Evolutionary conservation across 2,329 filamentous ascomycete species (phyloP).

Genomic region (Fusarium sp.): DNA sequence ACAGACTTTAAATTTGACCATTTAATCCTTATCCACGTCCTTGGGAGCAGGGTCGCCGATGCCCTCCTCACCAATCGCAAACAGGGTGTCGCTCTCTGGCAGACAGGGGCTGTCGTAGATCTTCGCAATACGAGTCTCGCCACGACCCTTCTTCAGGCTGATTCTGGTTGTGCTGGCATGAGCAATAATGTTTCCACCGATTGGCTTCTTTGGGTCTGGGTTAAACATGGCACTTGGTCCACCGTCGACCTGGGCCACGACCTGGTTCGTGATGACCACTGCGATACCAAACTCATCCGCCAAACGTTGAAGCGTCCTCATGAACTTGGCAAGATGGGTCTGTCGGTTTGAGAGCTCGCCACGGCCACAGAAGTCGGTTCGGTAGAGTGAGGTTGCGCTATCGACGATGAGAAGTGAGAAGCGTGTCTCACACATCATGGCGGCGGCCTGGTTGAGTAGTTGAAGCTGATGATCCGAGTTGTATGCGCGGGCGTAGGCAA

Average conservation of each 20-base stretch:
- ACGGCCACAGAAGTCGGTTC: conserved; percentile 96
- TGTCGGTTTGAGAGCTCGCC: conserved; percentile 96
- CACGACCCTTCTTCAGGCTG: conserved; percentile 94
- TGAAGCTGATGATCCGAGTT: conserved; percentile 98
- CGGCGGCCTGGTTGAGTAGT: conserved; percentile 91
- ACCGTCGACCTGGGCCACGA: conserved; percentile 97
- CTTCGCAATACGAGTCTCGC: conserved; percentile 96
- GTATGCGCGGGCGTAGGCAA: conserved; percentile 97
- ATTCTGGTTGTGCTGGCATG: conserved; percentile 96
- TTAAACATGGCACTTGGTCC: conserved; percentile 99
- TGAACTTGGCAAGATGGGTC: conserved; percentile 88
- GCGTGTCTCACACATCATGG: conserved; percentile 99
- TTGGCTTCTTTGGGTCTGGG: conserved; percentile 98
- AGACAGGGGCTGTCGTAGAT: conserved; percentile 99
- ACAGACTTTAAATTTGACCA: conserved; percentile 9
- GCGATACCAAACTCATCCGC: conserved; percentile 93
- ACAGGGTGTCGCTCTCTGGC: conserved; percentile 95
- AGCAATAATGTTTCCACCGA: conserved; percentile 98
- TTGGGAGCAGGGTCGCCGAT: conserved; percentile 97
- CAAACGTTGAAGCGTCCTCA: conserved; percentile 84
- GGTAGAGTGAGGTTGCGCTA: conserved; percentile 93
- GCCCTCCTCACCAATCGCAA: conserved; percentile 96
- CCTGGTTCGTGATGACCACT: conserved; percentile 98
- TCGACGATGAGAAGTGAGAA: conserved; percentile 97
- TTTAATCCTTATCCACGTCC: conserved; percentile 86